Conservation (phyloP, 73 alveolate species). For the Paramecium pentaurelia region DNA sequence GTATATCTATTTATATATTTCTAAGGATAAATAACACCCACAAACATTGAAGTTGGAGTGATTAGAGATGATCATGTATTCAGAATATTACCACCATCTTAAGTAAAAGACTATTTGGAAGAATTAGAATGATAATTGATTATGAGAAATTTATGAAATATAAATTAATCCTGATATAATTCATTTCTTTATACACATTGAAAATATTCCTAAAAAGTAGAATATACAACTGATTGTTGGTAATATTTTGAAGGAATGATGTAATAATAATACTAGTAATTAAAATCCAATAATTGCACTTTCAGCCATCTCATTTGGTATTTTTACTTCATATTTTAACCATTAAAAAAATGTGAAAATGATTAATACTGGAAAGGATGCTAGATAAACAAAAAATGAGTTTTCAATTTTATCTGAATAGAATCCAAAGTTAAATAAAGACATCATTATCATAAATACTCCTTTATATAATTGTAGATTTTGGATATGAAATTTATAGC, state of each 20-base stretch:
- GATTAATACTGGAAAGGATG: not conserved
- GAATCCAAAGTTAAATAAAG: not conserved
- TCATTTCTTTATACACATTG: not conserved
- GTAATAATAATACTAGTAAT: not conserved
- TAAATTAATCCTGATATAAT: not conserved
- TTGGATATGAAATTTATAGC: not conserved
- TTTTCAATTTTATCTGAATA: not conserved
- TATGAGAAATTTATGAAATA: not conserved
- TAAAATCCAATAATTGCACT: not conserved
- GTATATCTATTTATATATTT: slow-evolving; percentile 21
- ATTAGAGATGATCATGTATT: slow-evolving; percentile 69
- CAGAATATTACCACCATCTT: slow-evolving; percentile 68
- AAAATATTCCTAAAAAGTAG: not conserved
- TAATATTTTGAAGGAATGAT: not conserved
- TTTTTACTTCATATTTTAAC: not conserved
- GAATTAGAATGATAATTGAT: slow-evolving; percentile 74
- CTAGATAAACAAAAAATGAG: not conserved
- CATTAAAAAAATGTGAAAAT: not conserved
- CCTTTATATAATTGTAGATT: not conserved
- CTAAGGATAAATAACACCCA: slow-evolving; percentile 20
- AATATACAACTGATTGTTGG: not conserved
- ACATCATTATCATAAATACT: not conserved
- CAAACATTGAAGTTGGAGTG: slow-evolving; percentile 83
- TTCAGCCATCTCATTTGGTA: not conserved
- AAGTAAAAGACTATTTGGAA: slow-evolving; percentile 76